A percentile compares a stretch with the other conserved stretches of the same genome.
Evolutionary conservation across 176 grass and related monocot species (phyloP).

Genomic region (Triticum timopheevii): DNA sequence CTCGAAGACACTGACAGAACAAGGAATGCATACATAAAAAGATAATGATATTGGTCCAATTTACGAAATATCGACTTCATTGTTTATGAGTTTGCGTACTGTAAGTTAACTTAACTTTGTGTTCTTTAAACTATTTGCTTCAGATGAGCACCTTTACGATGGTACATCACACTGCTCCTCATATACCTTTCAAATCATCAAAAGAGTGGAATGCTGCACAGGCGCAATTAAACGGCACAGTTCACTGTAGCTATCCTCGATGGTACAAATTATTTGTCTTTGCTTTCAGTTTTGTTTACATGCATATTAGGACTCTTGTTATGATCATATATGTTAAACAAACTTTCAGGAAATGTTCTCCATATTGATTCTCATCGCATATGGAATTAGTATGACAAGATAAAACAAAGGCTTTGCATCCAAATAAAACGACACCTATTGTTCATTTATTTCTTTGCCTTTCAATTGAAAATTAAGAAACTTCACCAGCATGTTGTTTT

Average conservation of each 20-base stretch:
- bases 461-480: constrained; percentile 8
- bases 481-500: background rate
- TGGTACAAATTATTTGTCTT: constrained; percentile 52
- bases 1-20: background rate
- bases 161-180: constrained; percentile 99
- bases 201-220: constrained; percentile 96
- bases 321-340: background rate
- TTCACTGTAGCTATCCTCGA: constrained; percentile 88
- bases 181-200: constrained; percentile 96
- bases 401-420: background rate
- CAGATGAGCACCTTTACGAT: constrained; percentile 99
- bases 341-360: background rate
- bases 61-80: background rate
- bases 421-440: constrained; percentile 10
- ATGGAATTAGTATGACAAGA: background rate
- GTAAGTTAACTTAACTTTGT: constrained; percentile 12
- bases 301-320: constrained; percentile 1
- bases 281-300: background rate
- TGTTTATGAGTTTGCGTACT: constrained; percentile 3
- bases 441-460: background rate
- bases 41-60: background rate
- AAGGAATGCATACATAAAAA: constrained; percentile 6
- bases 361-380: constrained; percentile 7
- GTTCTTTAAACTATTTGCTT: constrained; percentile 23
- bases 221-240: constrained; percentile 90